Percentiles rank a stretch among this genome's conserved stretches.
These are phyloP conservation scores for Domatiomyces globalis DNA, from an alignment of 2,329 filamentous ascomycete genomes.

Conservation along the genomic window DNA sequence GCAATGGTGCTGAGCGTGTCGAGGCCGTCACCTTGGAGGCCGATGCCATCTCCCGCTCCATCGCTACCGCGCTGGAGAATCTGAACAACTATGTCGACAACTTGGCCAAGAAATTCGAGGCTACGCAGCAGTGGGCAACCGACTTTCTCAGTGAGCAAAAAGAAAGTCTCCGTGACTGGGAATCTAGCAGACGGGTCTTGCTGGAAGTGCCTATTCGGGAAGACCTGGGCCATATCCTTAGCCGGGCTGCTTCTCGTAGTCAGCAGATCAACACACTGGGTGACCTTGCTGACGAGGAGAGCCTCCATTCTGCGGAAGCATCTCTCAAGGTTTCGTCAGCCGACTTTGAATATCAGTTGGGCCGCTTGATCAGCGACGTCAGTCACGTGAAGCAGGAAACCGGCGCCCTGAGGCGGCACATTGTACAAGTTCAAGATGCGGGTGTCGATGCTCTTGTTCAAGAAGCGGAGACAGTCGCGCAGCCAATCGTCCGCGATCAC, in stretches of 20 bases:
- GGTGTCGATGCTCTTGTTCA: constrained; percentile 14
- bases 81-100: constrained; percentile 34
- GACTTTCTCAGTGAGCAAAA: constrained; percentile 31
- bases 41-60: constrained; percentile 61
- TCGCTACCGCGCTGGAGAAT: constrained; percentile 76
- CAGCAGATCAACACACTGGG: constrained; percentile 13
- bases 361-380: constrained; percentile 7
- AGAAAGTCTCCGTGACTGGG: constrained; percentile 31
- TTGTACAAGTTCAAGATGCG: constrained; percentile 10
- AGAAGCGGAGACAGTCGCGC: constrained; percentile 73
- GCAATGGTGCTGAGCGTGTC: constrained; percentile 46
- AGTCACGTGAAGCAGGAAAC: constrained; percentile 12
- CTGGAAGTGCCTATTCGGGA: constrained; percentile 30
- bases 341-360: constrained; percentile 11
- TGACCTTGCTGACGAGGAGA: constrained; percentile 10
- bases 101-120: constrained; percentile 32
- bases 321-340: constrained; percentile 9
- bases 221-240: constrained; percentile 27
- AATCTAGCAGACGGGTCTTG: constrained; percentile 24
- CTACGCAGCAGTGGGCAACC: constrained; percentile 33
- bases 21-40: constrained; percentile 42
- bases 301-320: constrained; percentile 8
- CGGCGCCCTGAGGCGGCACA: constrained; percentile 2
- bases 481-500: constrained; percentile 77
- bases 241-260: constrained; percentile 11